Percentiles rank a stretch among this genome's conserved stretches.
Conservation (phyloP, 495 filamentous ascomycete species). For the Hypomontagnella monticulosa region DNA sequence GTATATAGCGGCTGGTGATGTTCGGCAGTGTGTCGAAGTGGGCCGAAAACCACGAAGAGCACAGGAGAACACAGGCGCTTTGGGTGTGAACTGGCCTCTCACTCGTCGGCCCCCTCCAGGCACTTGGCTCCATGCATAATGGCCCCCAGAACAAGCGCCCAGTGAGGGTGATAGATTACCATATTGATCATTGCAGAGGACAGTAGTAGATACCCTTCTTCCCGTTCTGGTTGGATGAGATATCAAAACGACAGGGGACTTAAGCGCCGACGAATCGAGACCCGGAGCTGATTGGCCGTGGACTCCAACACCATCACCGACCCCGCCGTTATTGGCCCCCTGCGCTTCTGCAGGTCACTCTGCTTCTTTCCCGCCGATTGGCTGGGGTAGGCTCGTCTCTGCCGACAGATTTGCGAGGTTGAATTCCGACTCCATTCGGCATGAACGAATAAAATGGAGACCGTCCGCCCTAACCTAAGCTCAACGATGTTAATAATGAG, state of each 20-base stretch:
- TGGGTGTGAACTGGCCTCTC: conserved; percentile 50
- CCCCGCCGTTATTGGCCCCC: conserved; percentile 33
- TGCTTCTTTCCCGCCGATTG: conserved; percentile 37
- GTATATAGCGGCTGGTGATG: conserved; percentile 67
- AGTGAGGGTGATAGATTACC: conserved; percentile 46
- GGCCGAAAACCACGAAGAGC: conserved; percentile 32
- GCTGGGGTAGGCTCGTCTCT: conserved; percentile 6
- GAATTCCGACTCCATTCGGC: conserved; percentile 18
- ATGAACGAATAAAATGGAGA: conserved; percentile 19
- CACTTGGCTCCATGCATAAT: conserved; percentile 50
- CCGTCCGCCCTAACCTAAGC: conserved; percentile 11
- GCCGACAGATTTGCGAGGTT: conserved; percentile 15
- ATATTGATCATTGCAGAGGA: conserved; percentile 32
- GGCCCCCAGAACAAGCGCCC: conserved; percentile 47
- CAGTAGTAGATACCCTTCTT: conserved; percentile 33
- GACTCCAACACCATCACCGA: conserved; percentile 30
- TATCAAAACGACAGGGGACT: conserved; percentile 31
- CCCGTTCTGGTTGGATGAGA: conserved; percentile 39
- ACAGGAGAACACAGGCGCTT: conserved; percentile 42
- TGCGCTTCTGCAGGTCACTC: conserved; percentile 38
- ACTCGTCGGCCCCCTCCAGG: conserved; percentile 49
- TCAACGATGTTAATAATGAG: conserved; percentile 26
- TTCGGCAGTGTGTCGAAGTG: conserved; percentile 49
- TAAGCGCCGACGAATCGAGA: conserved; percentile 37
- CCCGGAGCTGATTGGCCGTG: conserved; percentile 31